Base-by-base conservation (phyloP, 2,329 filamentous ascomycete species). In the Aspergillus awamori region DNA sequence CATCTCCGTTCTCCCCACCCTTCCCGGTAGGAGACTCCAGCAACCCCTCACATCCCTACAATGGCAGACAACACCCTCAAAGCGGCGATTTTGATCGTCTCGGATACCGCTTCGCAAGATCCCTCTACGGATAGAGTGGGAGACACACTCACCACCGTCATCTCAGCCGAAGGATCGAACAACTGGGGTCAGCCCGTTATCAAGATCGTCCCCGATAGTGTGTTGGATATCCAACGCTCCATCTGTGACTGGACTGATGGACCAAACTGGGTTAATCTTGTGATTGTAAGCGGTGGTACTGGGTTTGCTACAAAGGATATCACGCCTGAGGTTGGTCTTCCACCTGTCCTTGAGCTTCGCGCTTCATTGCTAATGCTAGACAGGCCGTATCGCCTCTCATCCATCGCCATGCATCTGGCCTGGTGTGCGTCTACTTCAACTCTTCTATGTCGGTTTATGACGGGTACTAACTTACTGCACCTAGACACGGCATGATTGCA, bases 221-320 rank as follows among this genome's bases (percentile, higher is more conserved):
- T 88, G 5, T 75, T 86, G 4, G 83, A 89, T 20, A 97, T 99
- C 59, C 92, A 96, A 72, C 82, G 82, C 15, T 83, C 87, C 54
- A 84, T 99, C 54, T 86, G 81, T 62, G 72, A 80, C 10, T 97
- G 92, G 91, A 82, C 90, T 0, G 93, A 97, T 75, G 69, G 72
- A n/a, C 78, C 83, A 10, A 76, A 84, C 5, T 83, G 83, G 52
- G 76, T 82, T 4, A 94, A 97, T 76, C 78, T 98, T 60, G 86
- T 99, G 62, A 77, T 97, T 51, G 94, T 93, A 0, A 97, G 92
- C 6, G 95, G 95, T 22, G 95, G 95, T 2, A 99, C 95, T 1
- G 95, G 95, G 0, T 99, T 99, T 76, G 90, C 95, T 7, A 82
- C 87, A 10, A 86, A 89, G 58, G 95, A 99, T 79, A 82, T 85